phyloP scores from a whole-genome alignment of 306 rosid genomes.

The Medicago ruthenica region DNA sequence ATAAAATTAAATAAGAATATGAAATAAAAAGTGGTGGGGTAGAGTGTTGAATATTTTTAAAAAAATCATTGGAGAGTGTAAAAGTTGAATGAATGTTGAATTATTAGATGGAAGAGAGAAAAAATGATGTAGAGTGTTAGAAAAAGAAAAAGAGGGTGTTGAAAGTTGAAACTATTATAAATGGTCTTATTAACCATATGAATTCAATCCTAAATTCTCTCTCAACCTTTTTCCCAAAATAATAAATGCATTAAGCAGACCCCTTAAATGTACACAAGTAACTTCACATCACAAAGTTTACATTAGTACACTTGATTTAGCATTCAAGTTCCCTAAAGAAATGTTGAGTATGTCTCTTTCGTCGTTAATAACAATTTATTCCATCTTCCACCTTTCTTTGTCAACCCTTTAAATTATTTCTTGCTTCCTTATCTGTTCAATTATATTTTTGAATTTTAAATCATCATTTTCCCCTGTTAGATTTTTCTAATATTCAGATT shows the following conservation, averaged over 20 bases:
- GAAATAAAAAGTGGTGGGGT: too few species aligned
- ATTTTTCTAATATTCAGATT: neutral
- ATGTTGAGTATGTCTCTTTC: neutral
- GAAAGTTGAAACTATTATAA: too few species aligned
- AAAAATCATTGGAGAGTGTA: too few species aligned
- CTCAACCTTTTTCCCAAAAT: neutral
- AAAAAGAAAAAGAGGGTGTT: too few species aligned
- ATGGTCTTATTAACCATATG: too few species aligned
- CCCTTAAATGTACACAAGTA: neutral
- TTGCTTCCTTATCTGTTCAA: neutral
- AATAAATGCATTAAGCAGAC: neutral
- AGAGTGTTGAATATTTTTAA: too few species aligned
- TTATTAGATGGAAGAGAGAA: too few species aligned
- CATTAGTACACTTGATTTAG: neutral
- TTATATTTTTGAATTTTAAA: neutral
- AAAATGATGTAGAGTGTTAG: too few species aligned
- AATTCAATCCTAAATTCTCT: neutral
- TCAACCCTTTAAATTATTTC: constrained; percentile 2
- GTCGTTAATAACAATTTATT: neutral
- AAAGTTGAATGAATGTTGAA: too few species aligned
- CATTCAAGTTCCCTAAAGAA: neutral
- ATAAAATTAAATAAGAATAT: too few species aligned
- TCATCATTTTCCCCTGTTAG: neutral
- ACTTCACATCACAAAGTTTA: neutral
- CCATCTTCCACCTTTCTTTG: neutral